Base-by-base conservation (phyloP, 2,329 filamentous ascomycete genomes). In the Triangularia setosa region DNA sequence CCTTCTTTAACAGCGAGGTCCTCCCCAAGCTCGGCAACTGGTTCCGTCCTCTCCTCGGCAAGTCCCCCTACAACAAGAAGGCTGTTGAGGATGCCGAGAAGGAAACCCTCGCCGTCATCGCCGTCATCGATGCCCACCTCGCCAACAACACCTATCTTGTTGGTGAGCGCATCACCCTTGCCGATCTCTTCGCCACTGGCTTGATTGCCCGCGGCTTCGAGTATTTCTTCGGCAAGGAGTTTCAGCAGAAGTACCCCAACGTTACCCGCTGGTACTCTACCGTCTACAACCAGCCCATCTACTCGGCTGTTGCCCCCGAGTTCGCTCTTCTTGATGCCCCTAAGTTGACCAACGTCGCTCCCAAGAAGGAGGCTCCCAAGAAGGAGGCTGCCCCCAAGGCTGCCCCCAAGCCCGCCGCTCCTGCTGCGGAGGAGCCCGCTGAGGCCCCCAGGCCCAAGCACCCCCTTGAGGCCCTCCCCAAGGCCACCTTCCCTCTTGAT, bases 41-140 rank as follows among this genome's bases (percentile, higher is more conserved):
- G 92, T 95, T 91, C 88, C 86, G 86, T 72, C 95, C 95, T 72
- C 88, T 98, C 72, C 78, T 92, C 72, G 95, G 95, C 77, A 82
- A 84, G 74, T 86, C 87, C 73, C 83, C 88, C 72, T 99, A 98
- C 88, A 98, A 97, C 90, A 99, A 98, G 92, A 97, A 97, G 91
- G 83, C 81, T 75, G 90, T 95, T 67, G 94, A 98, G 63, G 92
- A 97, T 27, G 80, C 85, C 72, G 81, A 87, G 76, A 91, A 92
- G 83, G 82, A 78, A 68, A 80, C 90, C 65, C 79, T 85, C 72
- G 90, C 89, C 83, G 87, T 84, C 72, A 74, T 96, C 72, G 79
- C 82, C 68, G 85, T 91, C 72, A 82, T 95, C 63, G 95, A 99
- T 84, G 84, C 90, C 76, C 91, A 98, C 84, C 90, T 99, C 72